Conservation (phyloP, 2,329 filamentous ascomycete genomes). For the Passalora sequoiae region DNA sequence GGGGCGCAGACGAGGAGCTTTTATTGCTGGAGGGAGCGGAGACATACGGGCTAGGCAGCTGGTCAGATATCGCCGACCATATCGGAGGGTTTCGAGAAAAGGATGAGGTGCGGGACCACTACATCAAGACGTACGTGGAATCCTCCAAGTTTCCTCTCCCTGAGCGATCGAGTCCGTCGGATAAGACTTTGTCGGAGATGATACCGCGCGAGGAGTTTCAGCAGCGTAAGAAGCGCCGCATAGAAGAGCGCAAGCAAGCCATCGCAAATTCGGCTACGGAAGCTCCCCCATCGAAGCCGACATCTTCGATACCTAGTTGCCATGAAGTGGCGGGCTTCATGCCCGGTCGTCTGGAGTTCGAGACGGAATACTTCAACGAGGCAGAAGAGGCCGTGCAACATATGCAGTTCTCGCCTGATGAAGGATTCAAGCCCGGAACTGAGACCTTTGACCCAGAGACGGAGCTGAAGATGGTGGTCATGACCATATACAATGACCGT, state of each 20-base stretch:
- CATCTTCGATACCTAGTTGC: conserved; percentile 88
- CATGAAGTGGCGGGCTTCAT: conserved; percentile 99
- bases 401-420: conserved; percentile 96
- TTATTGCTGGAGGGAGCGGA: conserved; percentile 88
- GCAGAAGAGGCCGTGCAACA: conserved; percentile 96
- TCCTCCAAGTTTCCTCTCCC: conserved; percentile 81
- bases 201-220: conserved; percentile 92
- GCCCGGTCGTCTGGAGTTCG: conserved; percentile 94
- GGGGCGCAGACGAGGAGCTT: conserved; percentile 97
- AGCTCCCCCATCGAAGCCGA: conserved; percentile 83
- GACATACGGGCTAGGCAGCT: conserved; percentile 92
- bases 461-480: conserved; percentile 94
- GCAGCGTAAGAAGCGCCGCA: conserved; percentile 80
- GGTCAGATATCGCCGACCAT: conserved; percentile 96
- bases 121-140: conserved; percentile 79
- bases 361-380: conserved; percentile 96
- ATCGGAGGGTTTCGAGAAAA: conserved; percentile 93
- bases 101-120: conserved; percentile 93
- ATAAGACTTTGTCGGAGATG: conserved; percentile 70
- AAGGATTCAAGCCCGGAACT: conserved; percentile 79
- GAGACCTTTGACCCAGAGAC: conserved; percentile 82
- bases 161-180: conserved; percentile 74
- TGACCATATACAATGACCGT: conserved; percentile 95
- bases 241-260: conserved; percentile 83
- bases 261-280: conserved; percentile 77